Base-by-base conservation (phyloP, 495 filamentous ascomycete species). In the Parmelia sp. region DNA sequence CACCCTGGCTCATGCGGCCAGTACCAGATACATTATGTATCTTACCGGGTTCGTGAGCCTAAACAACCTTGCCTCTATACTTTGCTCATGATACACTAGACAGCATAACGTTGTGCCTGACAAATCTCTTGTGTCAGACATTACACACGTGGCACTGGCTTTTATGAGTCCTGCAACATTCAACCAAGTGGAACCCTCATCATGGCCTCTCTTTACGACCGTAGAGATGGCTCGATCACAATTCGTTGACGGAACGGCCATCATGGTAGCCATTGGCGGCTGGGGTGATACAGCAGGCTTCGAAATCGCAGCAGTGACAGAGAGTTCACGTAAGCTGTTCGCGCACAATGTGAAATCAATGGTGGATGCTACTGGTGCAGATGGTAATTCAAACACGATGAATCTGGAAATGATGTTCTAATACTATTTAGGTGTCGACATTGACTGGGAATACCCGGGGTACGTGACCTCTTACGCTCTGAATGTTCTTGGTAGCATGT, bases 401-500 rank as follows among this genome's bases (percentile, higher is more conserved):
- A 27, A 25, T 35, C 23, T 33, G 31, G 53, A 45, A 4, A 51
- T 58, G 58, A 60, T 40, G 61, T 36, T 27, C 29, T 64, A 58
- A 57, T 25, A 62, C 53, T 62, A 1, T 1, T 7, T 4, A 75
- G 76, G 78, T 21, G 74, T 84, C 72, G 89, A 92, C 64, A 84
- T 91, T 62, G 88, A 92, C 70, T 92, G 89, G 88, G 88, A 92
- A 67, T 92, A 90, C 70, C 88, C 89, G 2, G 88, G 78, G 81
- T 82, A 71, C 66, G 74, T 69, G 11, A 12, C 6, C 15, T 33
- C 8, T 6, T 55, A n/a, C 6, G 6, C 14, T 9, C 11, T 17
- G 5, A 14, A 17, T 31, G 25, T 27, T 11, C 1, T 21, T 19
- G 5, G n/a, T 29, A 55, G 8, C 0, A 2, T 12, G 29, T 55